Evolutionary conservation across 495 filamentous ascomycete genomes (phyloP), one percentile per base, ranked within the genome.

Genomic region (Podospora australis): DNA sequence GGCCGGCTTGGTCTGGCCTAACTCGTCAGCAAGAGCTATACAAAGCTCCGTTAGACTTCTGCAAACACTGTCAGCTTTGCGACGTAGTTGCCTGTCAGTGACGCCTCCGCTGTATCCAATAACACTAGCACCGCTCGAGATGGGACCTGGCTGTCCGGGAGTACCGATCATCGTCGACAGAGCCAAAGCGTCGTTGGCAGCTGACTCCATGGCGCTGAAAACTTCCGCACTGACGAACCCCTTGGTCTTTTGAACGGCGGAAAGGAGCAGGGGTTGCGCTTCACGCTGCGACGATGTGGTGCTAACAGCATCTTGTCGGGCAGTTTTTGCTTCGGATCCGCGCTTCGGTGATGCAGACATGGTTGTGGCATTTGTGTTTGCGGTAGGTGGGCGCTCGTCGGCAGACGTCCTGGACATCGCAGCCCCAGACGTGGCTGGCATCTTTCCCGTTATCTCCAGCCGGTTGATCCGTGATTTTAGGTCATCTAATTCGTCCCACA

Each of bases 401-500:
- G 16, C 38, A 5, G 82, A 84, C 5, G 75, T 79, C 42, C 78
- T 80, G 0, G 88, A 86, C 40, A 92, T 83, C 3, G 84, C 85
- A 22, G 84, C 86, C 35, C 80, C 84, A 1, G 88, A 89, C 9
- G 82, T 88, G 0, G 87, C 70, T 1, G 91, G 90, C 10, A 90
- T 68, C 61, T 88, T 95, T 22, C 90, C 90, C 3, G 88, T 94
- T 44, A 91, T 63, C 62, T 98, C 92, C n/a, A 98, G 76, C 39
- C 87, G 87, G 50, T 86, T 82, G 53, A 98, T 95, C 17, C 94
- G 81, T 8, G 88, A 91, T 62, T 97, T 98, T 10, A 98, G 70
- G 45, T 97, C 94, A 55, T 98, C 92, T 16, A 98, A 69, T 66
- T 98, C 92, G 63, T 98, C 92, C 94, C 94, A 98, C 8, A 98